These are phyloP conservation scores for Typha latifolia DNA, from an alignment of 176 grass and related monocot species.

Conservation along the genomic window DNA sequence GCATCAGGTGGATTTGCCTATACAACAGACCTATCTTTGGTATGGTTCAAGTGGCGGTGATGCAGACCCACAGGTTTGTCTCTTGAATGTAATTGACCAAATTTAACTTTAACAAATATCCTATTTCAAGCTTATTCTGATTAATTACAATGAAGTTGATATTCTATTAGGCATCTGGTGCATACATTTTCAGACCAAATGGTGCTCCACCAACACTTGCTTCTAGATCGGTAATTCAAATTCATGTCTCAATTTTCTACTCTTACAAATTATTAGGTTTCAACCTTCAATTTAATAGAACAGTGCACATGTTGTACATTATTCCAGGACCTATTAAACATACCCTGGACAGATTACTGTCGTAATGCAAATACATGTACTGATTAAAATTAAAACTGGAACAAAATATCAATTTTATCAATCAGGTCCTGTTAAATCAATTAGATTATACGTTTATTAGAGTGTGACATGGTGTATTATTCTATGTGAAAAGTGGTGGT, in stretches of 20 bases:
- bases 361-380: too few species aligned
- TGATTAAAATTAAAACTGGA: too few species aligned
- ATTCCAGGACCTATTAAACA: too few species aligned
- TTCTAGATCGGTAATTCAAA: conserved; percentile 56
- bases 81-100: conserved; percentile 10
- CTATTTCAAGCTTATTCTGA: conserved; percentile 5
- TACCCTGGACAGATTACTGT: too few species aligned
- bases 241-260: background rate
- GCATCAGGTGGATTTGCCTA: conserved; percentile 62
- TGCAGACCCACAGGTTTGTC: conserved; percentile 56
- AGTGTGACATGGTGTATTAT: too few species aligned
- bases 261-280: background rate
- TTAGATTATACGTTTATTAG: too few species aligned
- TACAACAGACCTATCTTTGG: conserved; percentile 79
- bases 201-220: conserved; percentile 37
- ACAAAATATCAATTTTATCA: too few species aligned
- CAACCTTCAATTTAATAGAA: too few species aligned
- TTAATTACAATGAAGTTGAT: conserved; percentile 1
- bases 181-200: conserved; percentile 88
- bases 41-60: conserved; percentile 65
- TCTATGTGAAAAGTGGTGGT: too few species aligned
- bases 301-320: too few species aligned
- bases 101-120: background rate
- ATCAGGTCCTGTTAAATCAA: too few species aligned
- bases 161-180: conserved; percentile 64